These are phyloP conservation scores for Penicillium crystallinum DNA, from an alignment of 495 filamentous ascomycete species.

Conservation along the genomic window DNA sequence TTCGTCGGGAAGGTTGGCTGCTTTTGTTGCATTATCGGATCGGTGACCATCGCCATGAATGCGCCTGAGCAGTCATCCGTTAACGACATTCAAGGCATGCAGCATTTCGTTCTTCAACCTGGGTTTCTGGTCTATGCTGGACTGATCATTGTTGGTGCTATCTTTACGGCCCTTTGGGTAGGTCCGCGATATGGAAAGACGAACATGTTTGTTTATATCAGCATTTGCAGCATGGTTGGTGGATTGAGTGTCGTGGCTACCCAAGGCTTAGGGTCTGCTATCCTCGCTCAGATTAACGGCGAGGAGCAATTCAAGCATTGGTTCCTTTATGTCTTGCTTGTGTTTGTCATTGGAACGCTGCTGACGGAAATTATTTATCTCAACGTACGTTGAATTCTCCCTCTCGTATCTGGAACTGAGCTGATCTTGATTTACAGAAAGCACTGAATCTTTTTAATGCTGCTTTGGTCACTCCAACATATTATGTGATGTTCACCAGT, in stretches of 20 bases:
- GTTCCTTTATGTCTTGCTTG: slow-evolving; percentile 90
- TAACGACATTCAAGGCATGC: slow-evolving; percentile 86
- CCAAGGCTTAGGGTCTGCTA: slow-evolving; percentile 87
- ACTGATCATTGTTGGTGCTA: slow-evolving; percentile 68
- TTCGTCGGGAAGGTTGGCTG: slow-evolving; percentile 96
- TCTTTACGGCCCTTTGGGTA: slow-evolving; percentile 72
- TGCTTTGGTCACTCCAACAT: slow-evolving; percentile 93
- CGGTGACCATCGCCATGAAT: slow-evolving; percentile 90
- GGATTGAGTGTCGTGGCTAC: slow-evolving; percentile 93
- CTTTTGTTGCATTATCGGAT: slow-evolving; percentile 90
- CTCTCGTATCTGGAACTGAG: background rate
- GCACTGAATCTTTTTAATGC: slow-evolving; percentile 97
- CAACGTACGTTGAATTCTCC: slow-evolving; percentile 61
- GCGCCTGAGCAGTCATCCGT: slow-evolving; percentile 83
- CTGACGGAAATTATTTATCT: slow-evolving; percentile 91
- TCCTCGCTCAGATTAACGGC: slow-evolving; percentile 79
- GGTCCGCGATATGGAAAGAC: slow-evolving; percentile 90
- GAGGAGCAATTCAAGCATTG: slow-evolving; percentile 89
- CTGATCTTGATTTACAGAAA: slow-evolving; percentile 65
- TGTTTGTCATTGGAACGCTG: slow-evolving; percentile 83
- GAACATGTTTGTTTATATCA: slow-evolving; percentile 96
- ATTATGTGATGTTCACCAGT: slow-evolving; percentile 97
- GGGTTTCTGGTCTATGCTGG: slow-evolving; percentile 85
- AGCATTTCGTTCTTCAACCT: slow-evolving; percentile 79
- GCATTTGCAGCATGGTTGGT: slow-evolving; percentile 90